These are phyloP conservation scores for Silene vulgaris DNA, from an alignment of 179 eudicot genomes.

Conservation along the genomic window DNA sequence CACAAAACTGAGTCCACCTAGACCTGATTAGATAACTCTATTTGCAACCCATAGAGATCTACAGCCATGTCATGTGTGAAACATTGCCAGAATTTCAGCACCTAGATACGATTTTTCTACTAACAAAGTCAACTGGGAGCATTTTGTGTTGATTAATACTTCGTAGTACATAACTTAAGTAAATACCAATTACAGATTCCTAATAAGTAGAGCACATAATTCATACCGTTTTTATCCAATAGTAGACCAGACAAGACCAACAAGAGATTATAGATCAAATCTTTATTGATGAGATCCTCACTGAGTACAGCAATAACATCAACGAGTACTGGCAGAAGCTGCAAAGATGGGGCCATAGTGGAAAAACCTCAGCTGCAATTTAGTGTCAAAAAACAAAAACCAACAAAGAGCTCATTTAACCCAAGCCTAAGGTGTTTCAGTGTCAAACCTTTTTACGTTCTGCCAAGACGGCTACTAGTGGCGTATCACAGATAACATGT, in stretches of 20 bases:
- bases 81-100: neutral
- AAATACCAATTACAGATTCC: neutral
- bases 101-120: neutral
- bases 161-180: too few relatives aligned
- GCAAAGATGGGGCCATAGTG: conserved; percentile 28
- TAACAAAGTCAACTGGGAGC: neutral
- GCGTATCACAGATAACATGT: conserved; percentile 59
- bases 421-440: neutral
- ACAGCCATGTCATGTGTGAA: too few relatives aligned
- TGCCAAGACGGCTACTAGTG: conserved; percentile 56
- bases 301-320: conserved; percentile 55
- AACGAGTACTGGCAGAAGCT: conserved; percentile 64
- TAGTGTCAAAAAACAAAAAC: neutral
- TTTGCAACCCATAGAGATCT: too few relatives aligned
- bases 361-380: conserved; percentile 5
- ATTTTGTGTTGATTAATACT: too few relatives aligned
- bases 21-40: too few relatives aligned
- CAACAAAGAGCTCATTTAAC: neutral
- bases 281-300: conserved; percentile 54
- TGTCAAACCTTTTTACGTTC: conserved; percentile 68
- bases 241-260: conserved; percentile 79
- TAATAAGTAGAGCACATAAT: neutral
- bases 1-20: too few relatives aligned
- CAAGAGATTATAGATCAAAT: conserved; percentile 58
- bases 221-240: conserved; percentile 65